Evolutionary conservation across 2,329 filamentous ascomycete species (phyloP).

Genomic region (Macrophomina pseudophaseolina): DNA sequence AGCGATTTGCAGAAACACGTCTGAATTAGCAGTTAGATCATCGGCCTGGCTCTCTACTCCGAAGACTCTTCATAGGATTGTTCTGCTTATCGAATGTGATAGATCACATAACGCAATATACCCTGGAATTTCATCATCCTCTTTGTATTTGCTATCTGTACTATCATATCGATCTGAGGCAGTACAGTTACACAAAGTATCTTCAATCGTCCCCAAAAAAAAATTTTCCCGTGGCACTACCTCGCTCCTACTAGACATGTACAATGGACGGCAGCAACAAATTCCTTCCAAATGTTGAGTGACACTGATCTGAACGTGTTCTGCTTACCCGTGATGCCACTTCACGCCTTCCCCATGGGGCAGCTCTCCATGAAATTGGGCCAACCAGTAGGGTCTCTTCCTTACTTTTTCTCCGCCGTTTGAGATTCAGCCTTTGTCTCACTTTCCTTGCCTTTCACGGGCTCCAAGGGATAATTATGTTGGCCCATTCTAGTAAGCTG

Average conservation of each 20-base stretch:
- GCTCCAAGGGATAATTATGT: conserved; percentile 22
- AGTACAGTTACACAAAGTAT: conserved; percentile 19
- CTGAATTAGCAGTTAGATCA: background rate
- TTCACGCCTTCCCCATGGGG: background rate
- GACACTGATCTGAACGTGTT: background rate
- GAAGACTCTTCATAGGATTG: background rate
- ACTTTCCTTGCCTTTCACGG: conserved; percentile 23
- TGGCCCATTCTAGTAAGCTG: conserved; percentile 13
- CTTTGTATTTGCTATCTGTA: conserved; percentile 8
- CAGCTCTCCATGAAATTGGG: background rate
- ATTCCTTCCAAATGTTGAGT: conserved; percentile 4
- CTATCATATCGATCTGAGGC: conserved; percentile 14
- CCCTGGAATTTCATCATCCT: conserved; percentile 4
- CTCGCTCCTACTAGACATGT: conserved; percentile 13
- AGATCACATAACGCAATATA: background rate
- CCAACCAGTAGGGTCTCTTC: background rate
- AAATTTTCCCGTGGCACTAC: conserved; percentile 13
- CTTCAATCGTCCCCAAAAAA: conserved; percentile 4
- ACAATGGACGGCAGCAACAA: background rate
- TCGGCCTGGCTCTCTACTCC: background rate
- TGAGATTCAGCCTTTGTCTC: conserved; percentile 24
- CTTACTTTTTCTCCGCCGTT: conserved; percentile 22
- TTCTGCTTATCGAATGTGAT: conserved; percentile 5
- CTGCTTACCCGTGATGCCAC: background rate
- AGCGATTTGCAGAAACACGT: background rate